Percentiles rank a stretch among this genome's conserved stretches.
phyloP scores from a whole-genome alignment of 257 asterid species.

The Solanum appendiculatum region DNA sequence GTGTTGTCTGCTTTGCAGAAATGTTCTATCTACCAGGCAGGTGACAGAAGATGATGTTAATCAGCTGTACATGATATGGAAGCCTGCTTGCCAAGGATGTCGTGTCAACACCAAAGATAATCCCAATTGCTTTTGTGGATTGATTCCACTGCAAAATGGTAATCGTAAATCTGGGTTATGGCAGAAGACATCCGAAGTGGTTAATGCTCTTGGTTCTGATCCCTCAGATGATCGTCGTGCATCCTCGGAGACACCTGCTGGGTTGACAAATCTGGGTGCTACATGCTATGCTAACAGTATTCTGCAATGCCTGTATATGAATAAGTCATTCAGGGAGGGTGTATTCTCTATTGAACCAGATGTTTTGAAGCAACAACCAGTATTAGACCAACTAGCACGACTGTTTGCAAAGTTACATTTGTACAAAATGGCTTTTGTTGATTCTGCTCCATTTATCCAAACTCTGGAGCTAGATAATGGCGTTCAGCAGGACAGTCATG shows the following conservation, averaged over 20 bases:
- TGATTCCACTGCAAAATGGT: conserved; percentile 73
- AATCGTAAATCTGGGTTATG: conserved; percentile 89
- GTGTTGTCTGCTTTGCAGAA: conserved; percentile 35
- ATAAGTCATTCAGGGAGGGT: conserved; percentile 78
- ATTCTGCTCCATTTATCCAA: conserved; percentile 92
- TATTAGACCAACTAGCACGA: conserved; percentile 64
- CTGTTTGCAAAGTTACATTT: conserved; percentile 87
- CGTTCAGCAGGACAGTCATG: conserved; percentile 98
- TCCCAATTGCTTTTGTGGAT: conserved; percentile 95
- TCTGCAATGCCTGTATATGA: conserved; percentile 86
- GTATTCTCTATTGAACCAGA: conserved; percentile 80
- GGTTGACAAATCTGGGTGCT: conserved; percentile 96
- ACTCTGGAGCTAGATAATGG: conserved; percentile 89
- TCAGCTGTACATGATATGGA: conserved; percentile 75
- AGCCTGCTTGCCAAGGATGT: conserved; percentile 91
- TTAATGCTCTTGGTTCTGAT: conserved; percentile 74
- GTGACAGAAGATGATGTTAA: conserved; percentile 65
- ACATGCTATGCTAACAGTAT: conserved; percentile 99
- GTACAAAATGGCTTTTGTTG: conserved; percentile 87
- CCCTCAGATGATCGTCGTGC: conserved; percentile 68
- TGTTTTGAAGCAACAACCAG: conserved; percentile 63
- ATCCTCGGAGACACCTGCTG: conserved; percentile 75
- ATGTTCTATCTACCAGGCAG: conserved; percentile 42
- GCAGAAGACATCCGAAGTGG: conserved; percentile 84
- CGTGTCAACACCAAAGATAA: conserved; percentile 92